Percentiles rank a stretch among this genome's conserved stretches.
Conservation (phyloP, 2,329 filamentous ascomycete species). For the Neurospora sp. region DNA sequence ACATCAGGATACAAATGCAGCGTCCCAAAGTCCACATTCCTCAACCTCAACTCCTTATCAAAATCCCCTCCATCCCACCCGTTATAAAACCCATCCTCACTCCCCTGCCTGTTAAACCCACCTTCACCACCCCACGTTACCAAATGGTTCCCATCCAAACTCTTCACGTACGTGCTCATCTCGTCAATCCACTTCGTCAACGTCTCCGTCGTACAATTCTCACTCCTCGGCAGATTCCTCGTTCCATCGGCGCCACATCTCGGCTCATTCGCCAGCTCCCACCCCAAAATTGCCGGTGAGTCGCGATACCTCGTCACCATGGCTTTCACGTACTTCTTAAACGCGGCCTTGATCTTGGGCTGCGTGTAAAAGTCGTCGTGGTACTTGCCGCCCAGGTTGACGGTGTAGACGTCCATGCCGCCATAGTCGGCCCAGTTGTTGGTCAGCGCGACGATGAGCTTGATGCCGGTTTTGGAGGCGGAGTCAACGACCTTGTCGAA, state of each 20-base stretch:
- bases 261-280: constrained; percentile 58
- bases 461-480: constrained; percentile 37
- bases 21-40: constrained; percentile 42
- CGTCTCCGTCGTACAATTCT: constrained; percentile 28
- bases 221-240: constrained; percentile 34
- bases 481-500: constrained; percentile 43
- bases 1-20: constrained; percentile 45
- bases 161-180: constrained; percentile 45
- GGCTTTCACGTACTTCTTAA: constrained; percentile 47
- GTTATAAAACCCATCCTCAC: constrained; percentile 35
- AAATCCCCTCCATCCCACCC: constrained; percentile 43
- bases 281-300: constrained; percentile 52
- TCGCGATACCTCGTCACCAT: constrained; percentile 50
- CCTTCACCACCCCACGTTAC: constrained; percentile 50
- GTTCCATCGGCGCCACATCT: constrained; percentile 35
- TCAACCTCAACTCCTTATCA: constrained; percentile 36
- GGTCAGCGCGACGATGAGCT: constrained; percentile 43
- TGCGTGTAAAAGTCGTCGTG: constrained; percentile 43
- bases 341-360: constrained; percentile 40
- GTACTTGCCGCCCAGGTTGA: constrained; percentile 41
- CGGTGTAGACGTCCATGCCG: constrained; percentile 49
- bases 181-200: constrained; percentile 40
- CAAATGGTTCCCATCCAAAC: constrained; percentile 39
- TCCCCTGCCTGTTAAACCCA: constrained; percentile 35
- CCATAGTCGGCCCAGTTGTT: constrained; percentile 52